These are phyloP conservation scores for Linnemannia elongata DNA, from an alignment of 192 early-diverging fungal species.

Conservation along the genomic window DNA sequence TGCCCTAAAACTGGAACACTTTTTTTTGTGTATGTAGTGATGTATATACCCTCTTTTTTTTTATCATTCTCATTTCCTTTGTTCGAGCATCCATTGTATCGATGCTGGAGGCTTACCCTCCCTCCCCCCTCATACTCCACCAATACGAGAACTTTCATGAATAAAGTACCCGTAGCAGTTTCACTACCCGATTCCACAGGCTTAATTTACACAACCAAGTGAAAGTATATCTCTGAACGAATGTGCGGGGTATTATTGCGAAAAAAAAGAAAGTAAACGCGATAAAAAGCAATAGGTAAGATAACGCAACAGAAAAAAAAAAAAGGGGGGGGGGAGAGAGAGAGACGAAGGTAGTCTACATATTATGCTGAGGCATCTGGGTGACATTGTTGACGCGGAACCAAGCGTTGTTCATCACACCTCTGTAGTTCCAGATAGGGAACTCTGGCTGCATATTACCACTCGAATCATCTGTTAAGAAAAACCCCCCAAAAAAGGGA, in stretches of 20 bases:
- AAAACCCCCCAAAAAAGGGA: neutral
- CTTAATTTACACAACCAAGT: too few species aligned
- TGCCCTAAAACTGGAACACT: neutral
- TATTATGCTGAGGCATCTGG: slow-evolving; percentile 38
- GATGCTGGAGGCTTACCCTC: neutral
- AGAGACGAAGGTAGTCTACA: slow-evolving; percentile 8
- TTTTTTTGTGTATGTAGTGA: neutral
- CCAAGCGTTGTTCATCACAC: slow-evolving; percentile 86
- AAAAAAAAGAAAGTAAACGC: neutral
- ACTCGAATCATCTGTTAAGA: slow-evolving; percentile 70
- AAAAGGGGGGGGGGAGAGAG: too few species aligned
- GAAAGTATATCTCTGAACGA: neutral
- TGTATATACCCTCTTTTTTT: neutral
- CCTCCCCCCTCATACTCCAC: neutral
- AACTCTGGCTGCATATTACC: slow-evolving; percentile 91
- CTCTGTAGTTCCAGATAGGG: slow-evolving; percentile 84
- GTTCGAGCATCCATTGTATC: neutral
- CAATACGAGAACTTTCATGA: neutral
- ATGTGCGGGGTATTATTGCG: neutral
- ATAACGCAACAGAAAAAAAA: neutral
- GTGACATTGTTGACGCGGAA: slow-evolving; percentile 34
- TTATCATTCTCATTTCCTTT: neutral
- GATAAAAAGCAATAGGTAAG: neutral
- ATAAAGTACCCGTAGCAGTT: neutral
- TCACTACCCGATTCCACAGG: neutral